Base-by-base conservation (phyloP, 208 protist species). In the Zelonia costaricensis region DNA sequence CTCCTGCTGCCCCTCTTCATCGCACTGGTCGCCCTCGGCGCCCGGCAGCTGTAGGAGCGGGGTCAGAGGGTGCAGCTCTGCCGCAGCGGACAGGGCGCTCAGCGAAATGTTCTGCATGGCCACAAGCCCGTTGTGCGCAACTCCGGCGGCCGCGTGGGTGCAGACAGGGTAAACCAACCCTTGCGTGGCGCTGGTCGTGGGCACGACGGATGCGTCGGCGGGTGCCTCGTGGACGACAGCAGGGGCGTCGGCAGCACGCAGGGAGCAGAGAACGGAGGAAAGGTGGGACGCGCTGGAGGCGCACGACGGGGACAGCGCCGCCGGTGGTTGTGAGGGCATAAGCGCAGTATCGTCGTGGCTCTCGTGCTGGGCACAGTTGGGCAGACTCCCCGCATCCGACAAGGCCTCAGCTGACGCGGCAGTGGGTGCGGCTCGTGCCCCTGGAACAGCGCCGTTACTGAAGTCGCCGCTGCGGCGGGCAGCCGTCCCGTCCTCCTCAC, bases 41-140 rank as follows among this genome's bases (percentile, higher is more conserved):
- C n/a, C n/a, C n/a, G n/a, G n/a, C n/a, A n/a, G n/a, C 22, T 28
- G 57, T 2, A 18, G 43, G 18, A 39, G 38, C 3, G 38, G 18
- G 0, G 64, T 36, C 18, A 52, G 22, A 1, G 43, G 57, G 6
- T 53, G 48, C 35, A 72, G 5, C 35, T 72, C 66, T n/a, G 66
- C 57, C 20, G 42, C 33, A 0, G 57, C 36, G 5, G 66, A 72
- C 5, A 72, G 51, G 8, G 66, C 66, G 27, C 57, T 27, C 40
- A 72, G 57, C 6, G 57, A 72, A 15, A 72, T 48, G 27, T 72
- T 23, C 25, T 51, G 42, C 6, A 51, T 39, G n/a, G 66, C 28
- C 12, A 40, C 31, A 3, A 72, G n/a, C 7, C 12, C 28, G 23
- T 62, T 62, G n/a, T n/a, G n/a, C n/a, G n/a, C n/a, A n/a, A n/a